Percentiles rank a stretch among this genome's conserved stretches.
Conservation (phyloP, 768 basidiomycete genomes). For the Mycena metata region DNA sequence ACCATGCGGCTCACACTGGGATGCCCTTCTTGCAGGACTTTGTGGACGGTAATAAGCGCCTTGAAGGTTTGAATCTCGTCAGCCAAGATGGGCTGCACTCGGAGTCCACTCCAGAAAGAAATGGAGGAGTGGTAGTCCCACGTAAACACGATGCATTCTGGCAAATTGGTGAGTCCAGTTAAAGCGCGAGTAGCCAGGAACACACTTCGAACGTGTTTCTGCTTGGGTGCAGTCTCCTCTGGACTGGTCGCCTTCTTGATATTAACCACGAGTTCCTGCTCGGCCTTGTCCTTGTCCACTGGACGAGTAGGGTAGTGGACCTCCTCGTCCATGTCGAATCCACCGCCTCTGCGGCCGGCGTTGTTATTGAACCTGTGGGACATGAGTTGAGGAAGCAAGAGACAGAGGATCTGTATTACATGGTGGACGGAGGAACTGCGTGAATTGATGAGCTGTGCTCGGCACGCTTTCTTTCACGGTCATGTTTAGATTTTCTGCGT, state of each 20-base stretch:
- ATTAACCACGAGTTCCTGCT: constrained; percentile 91
- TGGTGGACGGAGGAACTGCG: not conserved
- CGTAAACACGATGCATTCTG: constrained; percentile 98
- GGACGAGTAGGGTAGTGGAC: constrained; percentile 96
- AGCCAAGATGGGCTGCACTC: constrained; percentile 96
- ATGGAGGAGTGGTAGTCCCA: constrained; percentile 99
- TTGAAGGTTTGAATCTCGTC: constrained; percentile 99
- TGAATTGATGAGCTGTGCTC: constrained; percentile 3
- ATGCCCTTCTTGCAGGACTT: constrained; percentile 98
- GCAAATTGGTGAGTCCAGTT: constrained; percentile 29
- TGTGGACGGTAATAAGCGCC: constrained; percentile 96
- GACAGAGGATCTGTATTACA: constrained; percentile 11
- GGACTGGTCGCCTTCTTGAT: constrained; percentile 98
- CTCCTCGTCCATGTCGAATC: constrained; percentile 84
- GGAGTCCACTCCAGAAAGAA: constrained; percentile 97
- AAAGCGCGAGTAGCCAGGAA: constrained; percentile 45
- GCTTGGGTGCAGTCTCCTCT: constrained; percentile 97
- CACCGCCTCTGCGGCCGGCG: constrained; percentile 47
- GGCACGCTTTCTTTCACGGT: not conserved
- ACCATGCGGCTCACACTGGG: constrained; percentile 72
- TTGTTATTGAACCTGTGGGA: constrained; percentile 51
- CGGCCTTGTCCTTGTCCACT: constrained; percentile 98
- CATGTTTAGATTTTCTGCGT: constrained; percentile 30
- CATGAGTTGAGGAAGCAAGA: constrained; percentile 20
- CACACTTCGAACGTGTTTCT: constrained; percentile 98